Conservation (phyloP, 768 basidiomycete genomes). For the Rhodotorula diobovata region DNA sequence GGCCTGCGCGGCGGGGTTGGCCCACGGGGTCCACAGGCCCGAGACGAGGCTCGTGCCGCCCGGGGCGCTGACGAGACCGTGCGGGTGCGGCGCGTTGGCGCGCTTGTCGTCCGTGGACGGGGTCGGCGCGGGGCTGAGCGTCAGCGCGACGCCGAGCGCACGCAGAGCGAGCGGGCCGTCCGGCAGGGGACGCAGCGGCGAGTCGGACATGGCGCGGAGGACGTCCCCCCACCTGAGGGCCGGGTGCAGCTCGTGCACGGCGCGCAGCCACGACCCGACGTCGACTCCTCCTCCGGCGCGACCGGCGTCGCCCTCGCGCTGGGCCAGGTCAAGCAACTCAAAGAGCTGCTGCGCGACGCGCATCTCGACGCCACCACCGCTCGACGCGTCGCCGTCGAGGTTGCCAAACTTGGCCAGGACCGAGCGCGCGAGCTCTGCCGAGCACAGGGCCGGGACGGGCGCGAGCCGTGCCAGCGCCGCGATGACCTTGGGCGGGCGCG, state of each 20-base stretch:
- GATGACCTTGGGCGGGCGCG: slow-evolving; percentile 7
- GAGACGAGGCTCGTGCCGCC: slow-evolving; percentile 43
- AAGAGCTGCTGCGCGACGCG: slow-evolving; percentile 30
- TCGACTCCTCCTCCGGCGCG: slow-evolving; percentile 12
- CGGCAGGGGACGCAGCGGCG: slow-evolving; percentile 60
- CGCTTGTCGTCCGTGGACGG: not conserved
- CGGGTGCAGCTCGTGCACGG: slow-evolving; percentile 33
- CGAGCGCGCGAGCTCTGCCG: slow-evolving; percentile 20
- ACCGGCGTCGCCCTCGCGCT: slow-evolving; percentile 23
- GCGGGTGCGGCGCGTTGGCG: slow-evolving; percentile 9
- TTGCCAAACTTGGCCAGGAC: slow-evolving; percentile 15
- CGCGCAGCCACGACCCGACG: slow-evolving; percentile 23
- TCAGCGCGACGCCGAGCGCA: slow-evolving; percentile 77
- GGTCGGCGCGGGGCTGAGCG: slow-evolving; percentile 60
- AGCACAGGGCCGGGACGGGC: slow-evolving; percentile 20
- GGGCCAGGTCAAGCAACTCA: slow-evolving; percentile 33
- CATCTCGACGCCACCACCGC: slow-evolving; percentile 27
- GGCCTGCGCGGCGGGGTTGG: slow-evolving; percentile 76
- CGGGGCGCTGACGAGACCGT: slow-evolving; percentile 44
- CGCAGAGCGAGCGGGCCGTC: slow-evolving; percentile 80
- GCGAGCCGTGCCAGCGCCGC: slow-evolving; percentile 16
- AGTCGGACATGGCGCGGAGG: slow-evolving; percentile 74
- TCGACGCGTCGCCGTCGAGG: not conserved
- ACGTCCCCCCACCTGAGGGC: slow-evolving; percentile 53
- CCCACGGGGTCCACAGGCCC: slow-evolving; percentile 75